Base-by-base conservation (phyloP, 148 eudicot species). In the Nepenthes gracilis region DNA sequence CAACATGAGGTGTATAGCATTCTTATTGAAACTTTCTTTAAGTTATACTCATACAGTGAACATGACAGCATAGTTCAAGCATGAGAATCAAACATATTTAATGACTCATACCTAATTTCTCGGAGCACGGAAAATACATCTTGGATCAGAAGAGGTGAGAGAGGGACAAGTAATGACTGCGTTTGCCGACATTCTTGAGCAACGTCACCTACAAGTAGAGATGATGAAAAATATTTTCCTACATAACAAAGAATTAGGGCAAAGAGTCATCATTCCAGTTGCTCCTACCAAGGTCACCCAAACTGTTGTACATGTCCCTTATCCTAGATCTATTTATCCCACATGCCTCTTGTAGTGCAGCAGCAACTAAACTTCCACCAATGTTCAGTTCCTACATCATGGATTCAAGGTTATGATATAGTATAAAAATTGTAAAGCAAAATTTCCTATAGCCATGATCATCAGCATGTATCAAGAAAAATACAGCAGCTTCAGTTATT, bases 131-230 rank as follows among this genome's bases (percentile, higher is more conserved):
- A 80, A 74, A 70, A 89, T 58, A 94, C 92, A 76, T 90, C 89
- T 75, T 75, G 79, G 50, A 94, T 83, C 68, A 91, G 75, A 59
- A 89, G 97, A 11, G 86, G 87, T 33, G 88, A 64, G 49, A 88
- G 99, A 74, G 99, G 85, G 54, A 80, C 72, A 55, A 94, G 86
- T 60, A 84, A 75, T 59, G 96, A 79, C 57, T 94, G 97, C 49
- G 85, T 86, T 75, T 84, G 95, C 45, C 92, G 89, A 78, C 95
- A 94, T 67, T 83, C 87, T 76, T 86, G 95, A 55, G 99, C 99
- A 80, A 94, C 99, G 75, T 94, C 95, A 65, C 99, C 97, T 94
- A 64, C 36, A 67, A 56, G 61, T 60, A 62, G 45, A 9, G 56
- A 52, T 62, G 13, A 53, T 59, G 43, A 59, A 14, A 68, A 65